Percentiles rank a stretch among this genome's conserved stretches.
phyloP scores from a whole-genome alignment of 2,329 filamentous ascomycete genomes.

The Aspergillus versicolor region DNA sequence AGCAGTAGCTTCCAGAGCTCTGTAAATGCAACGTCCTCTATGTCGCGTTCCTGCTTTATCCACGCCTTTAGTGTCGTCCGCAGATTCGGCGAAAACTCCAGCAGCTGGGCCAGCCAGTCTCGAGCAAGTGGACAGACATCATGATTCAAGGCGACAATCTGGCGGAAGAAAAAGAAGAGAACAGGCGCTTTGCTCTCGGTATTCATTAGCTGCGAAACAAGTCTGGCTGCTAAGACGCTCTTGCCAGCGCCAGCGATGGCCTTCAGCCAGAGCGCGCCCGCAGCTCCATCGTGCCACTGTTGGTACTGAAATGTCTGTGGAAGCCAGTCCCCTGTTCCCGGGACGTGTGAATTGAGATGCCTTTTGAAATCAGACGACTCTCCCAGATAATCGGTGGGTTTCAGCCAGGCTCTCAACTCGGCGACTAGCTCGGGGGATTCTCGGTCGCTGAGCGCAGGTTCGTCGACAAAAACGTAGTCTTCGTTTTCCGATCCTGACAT shows the following conservation, averaged over 20 bases:
- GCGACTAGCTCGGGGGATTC: no score
- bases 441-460: no score
- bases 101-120: slow-evolving; percentile 22
- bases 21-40: not conserved
- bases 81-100: not conserved
- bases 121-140: slow-evolving; percentile 14
- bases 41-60: not conserved
- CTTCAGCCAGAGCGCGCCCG: slow-evolving; percentile 24
- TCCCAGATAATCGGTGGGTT: slow-evolving; percentile 7
- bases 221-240: slow-evolving; percentile 22
- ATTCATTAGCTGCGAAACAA: slow-evolving; percentile 13
- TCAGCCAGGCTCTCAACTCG: slow-evolving; percentile 1
- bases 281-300: slow-evolving; percentile 15
- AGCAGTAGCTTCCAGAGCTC: not conserved
- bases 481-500: no score
- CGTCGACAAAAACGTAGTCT: no score
- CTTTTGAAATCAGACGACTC: slow-evolving; percentile 7
- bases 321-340: slow-evolving; percentile 13
- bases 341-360: slow-evolving; percentile 9
- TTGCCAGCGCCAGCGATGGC: slow-evolving; percentile 27
- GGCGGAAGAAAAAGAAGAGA: slow-evolving; percentile 24
- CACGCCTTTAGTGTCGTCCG: no score
- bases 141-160: slow-evolving; percentile 24
- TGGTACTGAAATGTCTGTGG: slow-evolving; percentile 7
- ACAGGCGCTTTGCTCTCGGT: slow-evolving; percentile 9